Percentiles rank a stretch among this genome's conserved stretches.
Conservation (phyloP, 2,329 filamentous ascomycete species). For the Beauveria medogensis region DNA sequence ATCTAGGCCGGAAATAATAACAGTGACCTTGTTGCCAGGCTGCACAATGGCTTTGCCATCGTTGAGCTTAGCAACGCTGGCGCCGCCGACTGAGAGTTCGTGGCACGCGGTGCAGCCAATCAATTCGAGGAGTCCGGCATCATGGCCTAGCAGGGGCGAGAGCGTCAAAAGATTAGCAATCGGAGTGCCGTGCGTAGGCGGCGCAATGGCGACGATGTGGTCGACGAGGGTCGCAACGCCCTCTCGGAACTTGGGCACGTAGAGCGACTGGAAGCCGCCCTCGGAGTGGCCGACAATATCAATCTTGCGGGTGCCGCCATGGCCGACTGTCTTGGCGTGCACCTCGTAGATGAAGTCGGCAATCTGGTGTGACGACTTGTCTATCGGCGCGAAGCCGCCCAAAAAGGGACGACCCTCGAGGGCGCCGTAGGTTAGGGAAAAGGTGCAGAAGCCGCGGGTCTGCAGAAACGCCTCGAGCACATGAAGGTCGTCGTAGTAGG, state of each 20-base stretch:
- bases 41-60: conserved; percentile 11
- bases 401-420: conserved; percentile 14
- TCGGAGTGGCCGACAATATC: conserved; percentile 19
- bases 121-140: conserved; percentile 4
- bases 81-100: conserved; percentile 12
- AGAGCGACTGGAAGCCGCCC: conserved; percentile 17
- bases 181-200: conserved; percentile 18
- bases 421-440: conserved; percentile 16
- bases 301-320: conserved; percentile 10
- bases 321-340: conserved; percentile 4
- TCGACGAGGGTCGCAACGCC: conserved; percentile 13
- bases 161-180: conserved; percentile 14
- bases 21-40: conserved; percentile 13
- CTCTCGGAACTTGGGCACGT: conserved; percentile 15
- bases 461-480: conserved; percentile 15
- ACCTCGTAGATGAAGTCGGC: conserved; percentile 15
- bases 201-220: conserved; percentile 14
- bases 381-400: conserved; percentile 15
- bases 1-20: conserved; percentile 14
- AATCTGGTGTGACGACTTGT: conserved; percentile 15
- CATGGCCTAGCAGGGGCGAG: neutral
- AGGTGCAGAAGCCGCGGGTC: conserved; percentile 16
- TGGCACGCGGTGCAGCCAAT: conserved; percentile 15
- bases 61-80: conserved; percentile 13
- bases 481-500: conserved; percentile 15